A percentile compares a stretch with the other conserved stretches of the same genome.
Conservation (phyloP, 2,329 filamentous ascomycete genomes). For the Calonectria henricotiae region DNA sequence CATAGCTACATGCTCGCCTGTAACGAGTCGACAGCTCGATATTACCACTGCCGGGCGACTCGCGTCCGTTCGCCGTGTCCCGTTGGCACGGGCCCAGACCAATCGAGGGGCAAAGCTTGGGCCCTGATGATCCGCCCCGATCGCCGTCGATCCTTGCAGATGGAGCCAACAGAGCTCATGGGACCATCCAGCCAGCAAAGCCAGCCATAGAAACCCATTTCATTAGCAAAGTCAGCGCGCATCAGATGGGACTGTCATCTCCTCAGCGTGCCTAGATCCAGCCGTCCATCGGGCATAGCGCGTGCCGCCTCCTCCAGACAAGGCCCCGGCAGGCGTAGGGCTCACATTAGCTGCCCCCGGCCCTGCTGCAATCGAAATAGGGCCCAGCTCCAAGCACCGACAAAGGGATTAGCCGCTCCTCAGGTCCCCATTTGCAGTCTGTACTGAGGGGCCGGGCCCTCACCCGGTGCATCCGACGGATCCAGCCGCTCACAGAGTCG, state of each 20-base stretch:
- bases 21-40: neutral
- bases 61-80: conserved; percentile 1
- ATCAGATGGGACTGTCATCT: neutral
- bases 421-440: neutral
- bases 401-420: neutral
- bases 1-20: neutral
- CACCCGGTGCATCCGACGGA: conserved; percentile 17
- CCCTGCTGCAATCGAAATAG: conserved; percentile 14
- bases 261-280: conserved; percentile 1
- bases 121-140: conserved; percentile 23
- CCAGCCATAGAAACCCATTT: conserved; percentile 9
- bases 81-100: conserved; percentile 22
- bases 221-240: conserved; percentile 9
- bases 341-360: conserved; percentile 16
- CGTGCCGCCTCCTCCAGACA: neutral
- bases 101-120: conserved; percentile 24
- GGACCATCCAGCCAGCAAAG: neutral
- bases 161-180: neutral
- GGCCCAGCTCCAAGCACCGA: conserved; percentile 1
- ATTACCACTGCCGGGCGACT: neutral
- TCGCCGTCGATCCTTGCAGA: conserved; percentile 18
- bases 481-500: conserved; percentile 10
- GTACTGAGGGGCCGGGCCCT: conserved; percentile 1
- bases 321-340: neutral
- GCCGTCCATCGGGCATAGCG: conserved; percentile 6